phyloP scores from a whole-genome alignment of 2,329 filamentous ascomycete genomes.

The Endoconidiophora laricicola region DNA sequence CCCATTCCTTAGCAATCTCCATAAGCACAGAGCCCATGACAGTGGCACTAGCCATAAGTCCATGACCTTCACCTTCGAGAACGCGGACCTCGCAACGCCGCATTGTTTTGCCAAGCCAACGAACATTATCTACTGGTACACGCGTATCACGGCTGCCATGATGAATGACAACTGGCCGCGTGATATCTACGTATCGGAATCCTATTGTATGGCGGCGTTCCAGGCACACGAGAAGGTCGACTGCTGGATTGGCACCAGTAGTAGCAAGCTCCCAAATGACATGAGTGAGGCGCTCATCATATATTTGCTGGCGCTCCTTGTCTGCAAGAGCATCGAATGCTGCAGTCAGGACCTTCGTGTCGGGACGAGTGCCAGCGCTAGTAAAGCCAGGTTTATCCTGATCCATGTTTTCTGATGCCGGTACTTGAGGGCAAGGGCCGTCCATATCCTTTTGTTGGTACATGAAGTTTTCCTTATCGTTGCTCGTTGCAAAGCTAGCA shows the following conservation, averaged over 20 bases:
- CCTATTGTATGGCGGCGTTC: slow-evolving; percentile 84
- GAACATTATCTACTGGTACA: slow-evolving; percentile 86
- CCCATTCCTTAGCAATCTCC: slow-evolving; percentile 90
- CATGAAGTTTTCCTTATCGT: slow-evolving; percentile 35
- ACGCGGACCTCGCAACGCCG: slow-evolving; percentile 79
- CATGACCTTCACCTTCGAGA: slow-evolving; percentile 81
- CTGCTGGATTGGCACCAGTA: slow-evolving; percentile 78
- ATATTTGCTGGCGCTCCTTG: slow-evolving; percentile 55
- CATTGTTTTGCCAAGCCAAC: slow-evolving; percentile 92
- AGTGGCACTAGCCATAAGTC: slow-evolving; percentile 80
- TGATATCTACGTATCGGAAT: slow-evolving; percentile 94
- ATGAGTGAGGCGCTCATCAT: slow-evolving; percentile 75
- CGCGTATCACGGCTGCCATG: slow-evolving; percentile 81
- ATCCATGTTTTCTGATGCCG: slow-evolving; percentile 33
- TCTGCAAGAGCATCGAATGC: slow-evolving; percentile 48
- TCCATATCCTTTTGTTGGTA: slow-evolving; percentile 15
- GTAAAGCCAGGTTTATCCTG: slow-evolving; percentile 23
- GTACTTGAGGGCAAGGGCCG: slow-evolving; percentile 13
- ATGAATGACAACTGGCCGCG: slow-evolving; percentile 77
- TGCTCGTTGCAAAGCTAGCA: slow-evolving; percentile 14
- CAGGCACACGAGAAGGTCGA: slow-evolving; percentile 81
- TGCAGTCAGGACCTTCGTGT: slow-evolving; percentile 27
- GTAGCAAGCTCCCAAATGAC: slow-evolving; percentile 91
- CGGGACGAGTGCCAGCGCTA: slow-evolving; percentile 12
- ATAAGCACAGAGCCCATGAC: slow-evolving; percentile 93